Percentiles rank a stretch among this genome's conserved stretches.
Evolutionary conservation across 139 green algal species (phyloP).

Genomic region (Chlorella sorokiniana): DNA sequence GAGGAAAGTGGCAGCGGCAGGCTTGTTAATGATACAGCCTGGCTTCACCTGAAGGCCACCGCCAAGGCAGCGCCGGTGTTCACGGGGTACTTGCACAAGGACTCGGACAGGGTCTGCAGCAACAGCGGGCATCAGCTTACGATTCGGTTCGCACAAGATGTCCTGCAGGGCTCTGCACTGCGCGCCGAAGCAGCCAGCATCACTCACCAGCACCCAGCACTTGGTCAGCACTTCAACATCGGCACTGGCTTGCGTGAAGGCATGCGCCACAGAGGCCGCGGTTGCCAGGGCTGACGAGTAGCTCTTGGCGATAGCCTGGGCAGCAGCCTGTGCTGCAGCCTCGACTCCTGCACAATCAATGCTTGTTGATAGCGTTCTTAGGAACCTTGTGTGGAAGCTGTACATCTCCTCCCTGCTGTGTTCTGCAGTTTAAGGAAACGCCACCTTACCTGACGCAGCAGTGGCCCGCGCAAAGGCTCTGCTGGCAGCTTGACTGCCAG

Average conservation of each 20-base stretch:
- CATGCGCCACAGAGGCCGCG: not conserved
- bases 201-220: not conserved
- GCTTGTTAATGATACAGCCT: not conserved
- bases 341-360: not conserved
- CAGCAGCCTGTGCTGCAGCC: not conserved
- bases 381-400: not conserved
- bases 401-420: too few relatives aligned
- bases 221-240: not conserved
- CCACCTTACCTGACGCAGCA: not conserved
- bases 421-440: too few relatives aligned
- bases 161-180: not conserved
- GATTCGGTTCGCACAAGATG: not conserved
- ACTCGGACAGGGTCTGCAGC: not conserved
- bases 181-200: not conserved
- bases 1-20: not conserved
- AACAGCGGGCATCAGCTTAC: not conserved
- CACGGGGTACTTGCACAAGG: not conserved
- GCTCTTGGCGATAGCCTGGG: not conserved
- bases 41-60: slow-evolving; percentile 1
- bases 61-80: slow-evolving; percentile 8
- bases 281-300: not conserved
- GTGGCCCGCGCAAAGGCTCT: not conserved
- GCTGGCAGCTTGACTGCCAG: not conserved
- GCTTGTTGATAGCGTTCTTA: not conserved
- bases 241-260: not conserved